These are phyloP conservation scores for Pythium phragmiticola DNA, from an alignment of 352 stramenopile genomes.

Conservation along the genomic window DNA sequence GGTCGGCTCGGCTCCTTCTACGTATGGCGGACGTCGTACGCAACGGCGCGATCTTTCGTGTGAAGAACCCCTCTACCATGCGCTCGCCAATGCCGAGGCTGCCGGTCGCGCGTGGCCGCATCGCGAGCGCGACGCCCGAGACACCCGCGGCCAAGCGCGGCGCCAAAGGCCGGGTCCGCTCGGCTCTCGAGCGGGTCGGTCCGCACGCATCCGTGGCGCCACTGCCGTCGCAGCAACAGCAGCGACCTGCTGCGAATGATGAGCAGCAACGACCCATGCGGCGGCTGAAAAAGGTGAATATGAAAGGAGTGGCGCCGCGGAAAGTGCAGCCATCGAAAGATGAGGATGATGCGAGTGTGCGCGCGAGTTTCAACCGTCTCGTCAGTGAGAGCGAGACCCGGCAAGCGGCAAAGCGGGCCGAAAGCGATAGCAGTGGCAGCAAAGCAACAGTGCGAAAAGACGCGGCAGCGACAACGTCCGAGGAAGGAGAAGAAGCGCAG, in stretches of 20 bases:
- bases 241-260: not conserved
- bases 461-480: not conserved
- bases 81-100: slow-evolving; percentile 25
- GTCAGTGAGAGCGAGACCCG: slow-evolving; percentile 16
- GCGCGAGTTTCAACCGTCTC: slow-evolving; percentile 19
- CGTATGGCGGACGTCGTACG: slow-evolving; percentile 32
- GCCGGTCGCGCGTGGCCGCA: slow-evolving; percentile 12
- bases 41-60: slow-evolving; percentile 34
- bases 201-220: not conserved
- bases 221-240: not conserved
- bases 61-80: slow-evolving; percentile 24
- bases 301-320: not conserved
- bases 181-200: slow-evolving; percentile 19
- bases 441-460: not conserved
- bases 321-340: not conserved
- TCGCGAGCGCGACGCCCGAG: slow-evolving; percentile 20
- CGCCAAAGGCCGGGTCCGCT: not conserved
- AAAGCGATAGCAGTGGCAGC: not conserved
- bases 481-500: not conserved
- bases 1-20: not conserved
- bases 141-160: slow-evolving; percentile 11
- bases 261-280: not conserved
- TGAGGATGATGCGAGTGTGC: slow-evolving; percentile 2
- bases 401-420: not conserved
- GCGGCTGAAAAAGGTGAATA: not conserved